Evolutionary conservation across 202 grass and related monocot genomes (phyloP).

Genomic region (Brachypodium distachyon): DNA sequence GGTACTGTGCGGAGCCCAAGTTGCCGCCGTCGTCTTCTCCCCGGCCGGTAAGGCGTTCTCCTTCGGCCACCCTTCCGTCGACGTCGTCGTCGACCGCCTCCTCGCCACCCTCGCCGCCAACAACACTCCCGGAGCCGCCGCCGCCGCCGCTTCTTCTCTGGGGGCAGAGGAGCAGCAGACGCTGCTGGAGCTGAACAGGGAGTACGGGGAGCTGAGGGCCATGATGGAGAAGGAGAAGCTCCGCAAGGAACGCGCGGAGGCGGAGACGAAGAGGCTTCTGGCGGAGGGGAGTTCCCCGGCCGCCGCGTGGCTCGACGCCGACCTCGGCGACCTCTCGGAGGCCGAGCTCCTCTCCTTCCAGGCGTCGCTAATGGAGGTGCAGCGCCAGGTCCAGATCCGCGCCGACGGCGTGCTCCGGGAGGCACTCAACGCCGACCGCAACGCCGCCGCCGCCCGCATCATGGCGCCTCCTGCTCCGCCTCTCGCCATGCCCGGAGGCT

Average conservation of each 20-base stretch:
- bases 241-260: neutral
- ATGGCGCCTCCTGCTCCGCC: neutral
- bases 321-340: neutral
- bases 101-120: neutral
- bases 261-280: neutral
- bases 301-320: neutral
- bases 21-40: constrained; percentile 30
- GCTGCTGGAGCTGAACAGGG: neutral
- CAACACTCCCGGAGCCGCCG: neutral
- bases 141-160: too few relatives aligned
- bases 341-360: neutral
- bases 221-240: neutral
- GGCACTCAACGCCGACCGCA: neutral
- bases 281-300: too few relatives aligned
- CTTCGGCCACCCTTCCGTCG: constrained; percentile 34
- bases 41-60: constrained; percentile 40
- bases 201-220: neutral
- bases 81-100: constrained; percentile 18
- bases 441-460: neutral
- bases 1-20: constrained; percentile 13
- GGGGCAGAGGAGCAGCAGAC: neutral
- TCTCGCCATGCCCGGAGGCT: too few relatives aligned
- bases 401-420: neutral
- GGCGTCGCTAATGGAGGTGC: neutral
- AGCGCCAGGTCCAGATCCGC: neutral